Conservation (phyloP, 768 basidiomycete species). For the Mycena venus region DNA sequence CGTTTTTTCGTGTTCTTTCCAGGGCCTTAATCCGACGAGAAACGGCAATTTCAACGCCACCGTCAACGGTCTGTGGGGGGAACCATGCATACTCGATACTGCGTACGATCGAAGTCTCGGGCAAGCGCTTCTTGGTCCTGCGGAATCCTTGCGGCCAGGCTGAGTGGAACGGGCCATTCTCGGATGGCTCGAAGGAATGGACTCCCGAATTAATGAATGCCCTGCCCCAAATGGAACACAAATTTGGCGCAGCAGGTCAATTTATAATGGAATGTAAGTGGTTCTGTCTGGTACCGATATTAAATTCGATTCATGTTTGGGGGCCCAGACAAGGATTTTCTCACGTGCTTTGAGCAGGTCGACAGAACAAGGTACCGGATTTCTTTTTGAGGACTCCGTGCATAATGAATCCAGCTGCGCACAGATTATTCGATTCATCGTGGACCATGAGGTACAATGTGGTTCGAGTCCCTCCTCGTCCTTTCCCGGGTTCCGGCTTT, state of each 20-base stretch:
- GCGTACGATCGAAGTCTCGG: constrained; percentile 43
- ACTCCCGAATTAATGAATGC: constrained; percentile 44
- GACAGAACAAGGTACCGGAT: constrained; percentile 23
- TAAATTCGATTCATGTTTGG: background rate
- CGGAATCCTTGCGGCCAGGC: constrained; percentile 48
- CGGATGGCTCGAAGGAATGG: constrained; percentile 48
- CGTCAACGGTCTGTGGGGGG: constrained; percentile 21
- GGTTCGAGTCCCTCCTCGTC: constrained; percentile 23
- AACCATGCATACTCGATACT: constrained; percentile 49
- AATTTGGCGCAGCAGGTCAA: constrained; percentile 46
- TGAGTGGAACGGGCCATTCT: constrained; percentile 47
- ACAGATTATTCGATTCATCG: constrained; percentile 27
- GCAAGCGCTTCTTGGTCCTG: constrained; percentile 46
- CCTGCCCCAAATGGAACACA: constrained; percentile 39
- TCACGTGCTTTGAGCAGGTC: constrained; percentile 25
- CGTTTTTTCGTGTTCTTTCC: constrained; percentile 45
- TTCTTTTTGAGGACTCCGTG: background rate
- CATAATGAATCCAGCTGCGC: background rate
- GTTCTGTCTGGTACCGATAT: background rate
- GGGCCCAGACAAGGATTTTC: constrained; percentile 26
- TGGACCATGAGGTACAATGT: constrained; percentile 28
- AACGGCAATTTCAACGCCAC: constrained; percentile 30
- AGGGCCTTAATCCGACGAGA: constrained; percentile 23
- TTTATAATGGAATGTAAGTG: constrained; percentile 45
- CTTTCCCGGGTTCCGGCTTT: constrained; percentile 16